phyloP scores from a whole-genome alignment of 345 rosid species.

The Limnanthes douglasii region DNA sequence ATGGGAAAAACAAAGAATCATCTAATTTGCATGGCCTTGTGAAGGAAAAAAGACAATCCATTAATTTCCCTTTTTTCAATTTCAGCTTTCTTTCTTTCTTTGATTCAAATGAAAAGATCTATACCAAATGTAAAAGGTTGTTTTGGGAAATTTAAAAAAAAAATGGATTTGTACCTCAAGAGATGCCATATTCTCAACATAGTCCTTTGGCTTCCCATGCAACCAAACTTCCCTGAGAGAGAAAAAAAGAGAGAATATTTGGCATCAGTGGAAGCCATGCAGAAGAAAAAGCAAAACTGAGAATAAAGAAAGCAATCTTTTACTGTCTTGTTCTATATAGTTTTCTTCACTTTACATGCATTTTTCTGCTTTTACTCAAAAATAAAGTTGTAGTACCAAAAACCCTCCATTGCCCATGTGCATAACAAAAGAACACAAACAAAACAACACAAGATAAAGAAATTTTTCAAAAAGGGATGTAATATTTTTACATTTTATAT shows the following conservation, averaged over 20 bases:
- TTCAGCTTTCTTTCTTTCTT: too few relatives aligned
- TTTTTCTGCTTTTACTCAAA: constrained; percentile 13
- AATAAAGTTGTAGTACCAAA: constrained; percentile 17
- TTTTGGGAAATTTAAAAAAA: constrained; percentile 8
- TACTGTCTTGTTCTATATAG: constrained; percentile 21
- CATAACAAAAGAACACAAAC: constrained; percentile 9
- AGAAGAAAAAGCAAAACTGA: constrained; percentile 26
- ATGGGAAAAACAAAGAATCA: not conserved
- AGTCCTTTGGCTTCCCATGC: constrained; percentile 62
- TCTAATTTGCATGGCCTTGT: constrained; percentile 12
- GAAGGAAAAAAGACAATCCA: constrained; percentile 9
- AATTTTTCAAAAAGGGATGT: too few relatives aligned
- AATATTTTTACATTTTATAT: constrained; percentile 2
- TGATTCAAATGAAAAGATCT: too few relatives aligned
- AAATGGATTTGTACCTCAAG: constrained; percentile 45
- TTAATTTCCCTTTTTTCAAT: too few relatives aligned
- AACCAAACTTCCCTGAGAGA: constrained; percentile 86
- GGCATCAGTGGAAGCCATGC: constrained; percentile 43
- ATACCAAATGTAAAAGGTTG: constrained; percentile 1
- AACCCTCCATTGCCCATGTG: constrained; percentile 23
- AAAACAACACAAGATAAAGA: too few relatives aligned
- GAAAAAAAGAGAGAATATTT: constrained; percentile 28
- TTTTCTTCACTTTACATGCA: constrained; percentile 16
- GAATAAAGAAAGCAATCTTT: constrained; percentile 25
- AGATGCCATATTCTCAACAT: constrained; percentile 34